These are phyloP conservation scores for Tolypocladium cylindrosporum DNA, from an alignment of 2,329 filamentous ascomycete species.

Conservation along the genomic window DNA sequence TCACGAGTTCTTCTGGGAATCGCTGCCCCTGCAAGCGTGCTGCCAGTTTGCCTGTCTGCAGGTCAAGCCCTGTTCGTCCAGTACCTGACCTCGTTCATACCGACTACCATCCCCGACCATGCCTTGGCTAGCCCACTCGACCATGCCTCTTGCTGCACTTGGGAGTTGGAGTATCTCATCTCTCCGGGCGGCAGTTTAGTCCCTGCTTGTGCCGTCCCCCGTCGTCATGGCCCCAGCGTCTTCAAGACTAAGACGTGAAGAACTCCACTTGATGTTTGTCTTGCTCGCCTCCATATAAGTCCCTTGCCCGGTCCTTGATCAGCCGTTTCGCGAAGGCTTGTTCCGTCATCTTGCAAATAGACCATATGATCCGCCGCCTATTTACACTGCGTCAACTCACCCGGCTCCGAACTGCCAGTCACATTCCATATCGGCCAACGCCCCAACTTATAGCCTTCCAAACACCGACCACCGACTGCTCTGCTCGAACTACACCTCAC, in stretches of 20 bases:
- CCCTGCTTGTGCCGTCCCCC: conserved; percentile 2
- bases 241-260: conserved; percentile 1
- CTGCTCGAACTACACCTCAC: not conserved
- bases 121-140: not conserved
- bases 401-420: not conserved
- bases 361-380: not conserved
- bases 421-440: not conserved
- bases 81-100: conserved; percentile 1
- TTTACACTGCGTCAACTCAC: not conserved
- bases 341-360: not conserved
- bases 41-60: not conserved
- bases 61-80: not conserved
- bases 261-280: conserved; percentile 4
- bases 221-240: conserved; percentile 3
- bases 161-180: conserved; percentile 1
- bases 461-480: not conserved
- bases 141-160: conserved; percentile 2
- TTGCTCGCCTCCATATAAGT: conserved; percentile 3
- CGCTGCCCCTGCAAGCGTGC: conserved; percentile 1
- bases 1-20: conserved; percentile 1
- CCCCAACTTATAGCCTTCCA: not conserved
- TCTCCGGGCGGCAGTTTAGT: conserved; percentile 5
- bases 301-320: not conserved
- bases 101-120: not conserved
- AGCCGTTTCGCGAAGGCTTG: not conserved